Base-by-base conservation (phyloP, 2,329 filamentous ascomycete species). In the Aspergillus floridensis region DNA sequence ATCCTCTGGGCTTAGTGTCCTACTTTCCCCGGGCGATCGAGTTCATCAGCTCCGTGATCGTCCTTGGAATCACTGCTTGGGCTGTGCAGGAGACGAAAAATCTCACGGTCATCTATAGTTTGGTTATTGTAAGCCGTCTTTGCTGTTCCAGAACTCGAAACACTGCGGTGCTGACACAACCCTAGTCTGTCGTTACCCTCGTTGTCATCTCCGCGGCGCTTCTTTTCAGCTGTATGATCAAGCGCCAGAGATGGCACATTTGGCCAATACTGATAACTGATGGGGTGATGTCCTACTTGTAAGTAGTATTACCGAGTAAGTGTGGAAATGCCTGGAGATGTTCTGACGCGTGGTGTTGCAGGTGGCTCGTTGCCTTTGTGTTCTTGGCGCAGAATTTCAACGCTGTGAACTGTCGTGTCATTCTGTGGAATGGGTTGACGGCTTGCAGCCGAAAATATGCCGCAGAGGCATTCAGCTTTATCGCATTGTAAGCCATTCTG, bases 391-490 rank as follows among this genome's bases (percentile, higher is more conserved):
- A 44, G 38, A 44, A 44, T 10, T 44, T 44, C 16, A 19, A 44
- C 8, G 38, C 38, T 19, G n/a, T 44, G 12, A 44, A 47, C 29
- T 67, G 64, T 46, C 59, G 47, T 0, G 10, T 59, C 4, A 49
- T 58, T 19, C 61, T 53, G 19, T 67, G 65, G 65, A 66, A 67
- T 24, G 53, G 61, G 4, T 12, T 64, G 48, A 44, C 49, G 1
- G 64, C 65, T 14, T 67, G 65, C 29, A 66, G 64, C 32, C 49
- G 64, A 12, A 58, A 67, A 53, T 66, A 67, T 49, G 32, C 64
- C 2, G 63, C 61, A 0, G 64, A 67, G 31, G 59, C 64, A 24
- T 67, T 67, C 35, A 62, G 58, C 29, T 66, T 66, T 29, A 67
- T 66, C 47, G 61, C 65, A 12, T 67, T 67, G 63, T 44, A 44